Percentiles rank a stretch among this genome's conserved stretches.
Evolutionary conservation across 345 rosid genomes (phyloP).

Genomic region (Gossypium anomalum): DNA sequence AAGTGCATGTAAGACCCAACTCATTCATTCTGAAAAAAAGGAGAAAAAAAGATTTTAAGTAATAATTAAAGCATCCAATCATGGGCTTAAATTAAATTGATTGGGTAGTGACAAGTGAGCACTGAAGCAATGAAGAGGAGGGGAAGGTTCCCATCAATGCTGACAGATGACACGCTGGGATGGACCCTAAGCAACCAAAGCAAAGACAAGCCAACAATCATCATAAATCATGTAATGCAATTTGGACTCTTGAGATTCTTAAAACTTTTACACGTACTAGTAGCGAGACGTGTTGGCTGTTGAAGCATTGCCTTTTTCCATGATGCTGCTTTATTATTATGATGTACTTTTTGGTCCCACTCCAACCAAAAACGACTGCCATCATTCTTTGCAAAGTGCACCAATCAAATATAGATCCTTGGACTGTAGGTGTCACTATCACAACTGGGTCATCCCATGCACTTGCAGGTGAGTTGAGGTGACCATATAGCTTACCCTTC

Average conservation of each 20-base stretch:
- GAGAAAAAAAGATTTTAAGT: not conserved
- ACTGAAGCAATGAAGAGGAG: not conserved
- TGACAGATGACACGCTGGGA: constrained; percentile 15
- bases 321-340: not conserved
- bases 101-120: not conserved
- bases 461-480: not conserved
- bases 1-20: not conserved
- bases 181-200: constrained; percentile 7
- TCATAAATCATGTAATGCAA: not conserved
- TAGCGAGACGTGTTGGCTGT: constrained; percentile 1
- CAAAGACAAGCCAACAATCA: not conserved
- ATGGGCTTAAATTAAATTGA: not conserved
- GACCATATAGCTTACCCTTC: not conserved
- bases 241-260: not conserved
- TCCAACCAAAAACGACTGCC: not conserved
- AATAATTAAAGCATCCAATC: not conserved
- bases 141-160: constrained; percentile 13
- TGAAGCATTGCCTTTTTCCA: constrained; percentile 6
- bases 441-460: not conserved
- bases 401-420: not conserved
- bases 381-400: not conserved
- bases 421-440: not conserved
- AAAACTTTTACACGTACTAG: not conserved
- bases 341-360: not conserved
- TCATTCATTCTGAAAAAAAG: not conserved